Conservation (phyloP, 257 asterid species). For the Solanum tacnaense region DNA sequence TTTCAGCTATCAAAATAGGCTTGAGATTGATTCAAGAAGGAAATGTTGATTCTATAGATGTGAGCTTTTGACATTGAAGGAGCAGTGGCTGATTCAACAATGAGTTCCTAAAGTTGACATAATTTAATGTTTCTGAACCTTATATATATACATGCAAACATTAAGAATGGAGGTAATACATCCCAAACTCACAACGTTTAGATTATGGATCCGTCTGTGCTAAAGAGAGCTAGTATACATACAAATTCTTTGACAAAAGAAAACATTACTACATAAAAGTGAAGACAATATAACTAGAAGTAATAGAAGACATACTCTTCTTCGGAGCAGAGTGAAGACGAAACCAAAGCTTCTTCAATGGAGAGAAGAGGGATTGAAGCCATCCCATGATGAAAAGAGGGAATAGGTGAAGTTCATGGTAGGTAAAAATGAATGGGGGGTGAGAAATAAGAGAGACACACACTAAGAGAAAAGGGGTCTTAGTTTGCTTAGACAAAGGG, state of each 20-base stretch:
- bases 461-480: slow-evolving; percentile 20
- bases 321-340: slow-evolving; percentile 60
- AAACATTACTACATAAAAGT: not conserved
- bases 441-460: slow-evolving; percentile 17
- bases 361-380: slow-evolving; percentile 89
- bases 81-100: not conserved
- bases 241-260: not conserved
- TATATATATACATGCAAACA: not conserved
- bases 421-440: slow-evolving; percentile 17
- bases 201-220: not conserved
- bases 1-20: not conserved
- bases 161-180: not conserved
- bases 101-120: not conserved
- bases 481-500: slow-evolving; percentile 79
- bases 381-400: slow-evolving; percentile 68
- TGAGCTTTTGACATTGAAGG: not conserved
- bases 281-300: not conserved
- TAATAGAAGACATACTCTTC: slow-evolving; percentile 45
- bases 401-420: slow-evolving; percentile 28
- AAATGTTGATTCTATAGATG: not conserved
- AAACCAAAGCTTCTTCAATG: slow-evolving; percentile 81
- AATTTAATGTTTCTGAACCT: not conserved
- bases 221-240: not conserved
- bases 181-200: not conserved
- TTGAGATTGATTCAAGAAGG: not conserved